Conservation (phyloP, 441 rosid genomes). For the Populus hybrid region DNA sequence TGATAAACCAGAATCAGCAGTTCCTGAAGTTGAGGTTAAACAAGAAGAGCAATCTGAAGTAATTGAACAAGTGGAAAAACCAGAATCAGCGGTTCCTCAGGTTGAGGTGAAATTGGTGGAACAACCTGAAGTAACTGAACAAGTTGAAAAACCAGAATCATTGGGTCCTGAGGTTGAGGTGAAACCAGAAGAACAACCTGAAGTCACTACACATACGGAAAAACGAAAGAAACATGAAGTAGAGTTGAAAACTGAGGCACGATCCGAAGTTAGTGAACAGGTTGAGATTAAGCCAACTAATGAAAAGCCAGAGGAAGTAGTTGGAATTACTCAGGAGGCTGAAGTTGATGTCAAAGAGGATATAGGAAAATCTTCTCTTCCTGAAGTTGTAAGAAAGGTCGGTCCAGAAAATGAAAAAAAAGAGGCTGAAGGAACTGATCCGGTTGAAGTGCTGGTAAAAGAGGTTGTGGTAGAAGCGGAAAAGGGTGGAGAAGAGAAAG, state of each 20-base stretch:
- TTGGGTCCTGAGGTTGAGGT: constrained; percentile 19
- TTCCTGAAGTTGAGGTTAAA: not conserved
- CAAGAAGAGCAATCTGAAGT: constrained; percentile 9
- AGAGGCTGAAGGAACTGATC: constrained; percentile 4
- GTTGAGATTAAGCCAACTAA: constrained; percentile 14
- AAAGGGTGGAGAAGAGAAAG: constrained; percentile 9
- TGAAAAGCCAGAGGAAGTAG: constrained; percentile 2
- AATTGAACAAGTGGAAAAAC: not conserved
- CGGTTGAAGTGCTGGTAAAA: constrained; percentile 12
- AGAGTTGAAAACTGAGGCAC: not conserved
- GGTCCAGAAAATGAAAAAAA: not conserved
- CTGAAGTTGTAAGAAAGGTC: constrained; percentile 6
- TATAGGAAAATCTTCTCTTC: not conserved
- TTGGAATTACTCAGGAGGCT: constrained; percentile 5
- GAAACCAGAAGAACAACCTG: constrained; percentile 13
- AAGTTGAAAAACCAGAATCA: constrained; percentile 2
- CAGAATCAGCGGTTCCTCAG: constrained; percentile 3
- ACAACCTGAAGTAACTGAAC: not conserved
- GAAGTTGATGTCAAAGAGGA: not conserved
- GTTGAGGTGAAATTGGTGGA: not conserved
- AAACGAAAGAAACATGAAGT: constrained; percentile 8
- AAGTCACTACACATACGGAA: constrained; percentile 13
- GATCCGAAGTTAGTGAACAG: constrained; percentile 7
- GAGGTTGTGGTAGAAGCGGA: constrained; percentile 6
- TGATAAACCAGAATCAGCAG: not conserved